Conservation (phyloP, 768 basidiomycete species). For the Mycena leptocephala region DNA sequence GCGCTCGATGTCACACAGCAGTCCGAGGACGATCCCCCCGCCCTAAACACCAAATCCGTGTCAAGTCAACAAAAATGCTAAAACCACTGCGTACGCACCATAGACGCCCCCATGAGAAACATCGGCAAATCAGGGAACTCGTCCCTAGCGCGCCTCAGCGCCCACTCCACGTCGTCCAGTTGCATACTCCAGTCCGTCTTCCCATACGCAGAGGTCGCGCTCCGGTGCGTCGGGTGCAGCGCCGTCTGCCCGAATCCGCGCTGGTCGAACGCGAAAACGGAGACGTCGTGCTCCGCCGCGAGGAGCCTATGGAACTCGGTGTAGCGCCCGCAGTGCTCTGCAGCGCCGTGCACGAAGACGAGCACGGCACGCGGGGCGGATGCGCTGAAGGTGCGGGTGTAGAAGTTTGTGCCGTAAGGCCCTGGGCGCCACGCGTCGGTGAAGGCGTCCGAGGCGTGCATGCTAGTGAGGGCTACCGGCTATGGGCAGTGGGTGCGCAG, state of each 20-base stretch:
- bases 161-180: conserved; percentile 66
- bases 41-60: too few relatives aligned
- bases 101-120: conserved; percentile 68
- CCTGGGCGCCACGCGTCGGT: conserved; percentile 62
- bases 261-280: conserved; percentile 68
- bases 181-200: conserved; percentile 63
- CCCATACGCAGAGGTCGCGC: conserved; percentile 53
- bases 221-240: conserved; percentile 53
- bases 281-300: conserved; percentile 53
- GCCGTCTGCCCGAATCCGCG: conserved; percentile 71
- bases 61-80: too few relatives aligned
- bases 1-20: conserved; percentile 50
- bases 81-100: too few relatives aligned
- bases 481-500: too few relatives aligned
- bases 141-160: conserved; percentile 50
- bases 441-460: conserved; percentile 37
- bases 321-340: conserved; percentile 66
- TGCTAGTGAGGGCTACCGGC: too few relatives aligned
- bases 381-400: conserved; percentile 60
- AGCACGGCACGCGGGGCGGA: conserved; percentile 52
- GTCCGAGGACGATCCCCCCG: conserved; percentile 57
- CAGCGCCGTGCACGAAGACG: conserved; percentile 69
- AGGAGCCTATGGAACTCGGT: conserved; percentile 58
- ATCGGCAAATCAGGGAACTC: conserved; percentile 52
- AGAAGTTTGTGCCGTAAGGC: conserved; percentile 58